Evolutionary conservation across 2,329 filamentous ascomycete genomes (phyloP).

Genomic region (Coniochaeta sp.): DNA sequence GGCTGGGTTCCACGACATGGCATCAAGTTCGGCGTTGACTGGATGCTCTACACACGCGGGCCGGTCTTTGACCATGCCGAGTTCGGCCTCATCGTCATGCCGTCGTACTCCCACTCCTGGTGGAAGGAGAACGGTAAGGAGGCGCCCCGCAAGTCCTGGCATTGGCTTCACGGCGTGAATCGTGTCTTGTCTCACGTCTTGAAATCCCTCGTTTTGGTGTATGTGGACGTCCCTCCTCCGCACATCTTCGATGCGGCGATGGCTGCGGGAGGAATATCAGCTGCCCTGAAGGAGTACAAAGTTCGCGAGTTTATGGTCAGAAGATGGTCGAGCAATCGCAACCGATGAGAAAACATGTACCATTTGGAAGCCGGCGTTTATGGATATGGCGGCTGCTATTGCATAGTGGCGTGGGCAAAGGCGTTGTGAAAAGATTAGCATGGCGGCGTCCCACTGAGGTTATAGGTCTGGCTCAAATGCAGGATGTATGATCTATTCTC

Average conservation of each 20-base stretch:
- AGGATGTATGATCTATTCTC: neutral
- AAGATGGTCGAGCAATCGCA: conserved; percentile 21
- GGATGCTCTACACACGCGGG: conserved; percentile 86
- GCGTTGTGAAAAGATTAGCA: neutral
- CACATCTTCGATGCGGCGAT: conserved; percentile 22
- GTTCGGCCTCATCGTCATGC: conserved; percentile 79
- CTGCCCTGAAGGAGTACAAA: conserved; percentile 17
- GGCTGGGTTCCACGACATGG: conserved; percentile 92
- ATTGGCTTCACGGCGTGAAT: conserved; percentile 83
- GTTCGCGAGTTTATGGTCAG: conserved; percentile 22
- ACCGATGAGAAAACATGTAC: conserved; percentile 12
- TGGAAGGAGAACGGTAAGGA: conserved; percentile 57
- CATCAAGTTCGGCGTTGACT: conserved; percentile 92
- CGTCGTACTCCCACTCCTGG: conserved; percentile 67
- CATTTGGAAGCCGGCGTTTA: neutral
- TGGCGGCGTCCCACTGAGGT: neutral
- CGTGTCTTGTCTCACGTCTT: conserved; percentile 82
- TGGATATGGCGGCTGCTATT: neutral
- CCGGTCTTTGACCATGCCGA: conserved; percentile 94
- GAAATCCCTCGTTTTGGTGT: conserved; percentile 83
- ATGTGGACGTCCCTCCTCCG: conserved; percentile 82
- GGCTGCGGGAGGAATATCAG: conserved; percentile 12
- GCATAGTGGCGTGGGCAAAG: neutral
- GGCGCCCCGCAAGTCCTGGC: conserved; percentile 53
- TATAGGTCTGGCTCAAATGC: neutral